A percentile compares a stretch with the other conserved stretches of the same genome.
Conservation (phyloP, 805 yeast genomes). For the Dipodascopsis tothii region DNA sequence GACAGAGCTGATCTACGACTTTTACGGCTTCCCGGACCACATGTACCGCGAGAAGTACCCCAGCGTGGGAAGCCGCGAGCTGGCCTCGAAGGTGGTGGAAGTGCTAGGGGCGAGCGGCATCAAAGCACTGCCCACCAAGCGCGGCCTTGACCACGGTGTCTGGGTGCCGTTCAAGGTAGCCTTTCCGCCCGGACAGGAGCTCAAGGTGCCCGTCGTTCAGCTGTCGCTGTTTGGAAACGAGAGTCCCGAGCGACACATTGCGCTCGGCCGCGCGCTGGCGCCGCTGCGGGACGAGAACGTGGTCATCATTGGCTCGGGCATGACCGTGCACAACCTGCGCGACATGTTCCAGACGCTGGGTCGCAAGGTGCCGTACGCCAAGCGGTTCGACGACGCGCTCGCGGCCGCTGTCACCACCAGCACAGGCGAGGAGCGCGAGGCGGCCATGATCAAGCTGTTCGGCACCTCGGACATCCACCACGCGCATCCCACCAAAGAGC, state of each 20-base stretch:
- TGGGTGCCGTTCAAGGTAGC: constrained; percentile 73
- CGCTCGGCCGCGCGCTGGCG: constrained; percentile 50
- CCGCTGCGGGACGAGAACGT: constrained; percentile 40
- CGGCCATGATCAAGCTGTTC: constrained; percentile 35
- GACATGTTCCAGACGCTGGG: constrained; percentile 38
- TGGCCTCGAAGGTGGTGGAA: constrained; percentile 42
- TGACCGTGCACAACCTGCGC: constrained; percentile 68
- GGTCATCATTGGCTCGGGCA: constrained; percentile 59
- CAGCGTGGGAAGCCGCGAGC: constrained; percentile 36
- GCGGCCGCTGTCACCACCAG: constrained; percentile 33
- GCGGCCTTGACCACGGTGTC: constrained; percentile 77
- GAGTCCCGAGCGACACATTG: constrained; percentile 38
- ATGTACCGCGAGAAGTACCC: constrained; percentile 60
- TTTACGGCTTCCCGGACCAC: constrained; percentile 60
- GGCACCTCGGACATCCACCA: constrained; percentile 30
- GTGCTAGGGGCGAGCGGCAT: constrained; percentile 41
- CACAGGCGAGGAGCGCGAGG: constrained; percentile 32
- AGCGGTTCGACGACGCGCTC: constrained; percentile 45
- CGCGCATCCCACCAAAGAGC: constrained; percentile 76
- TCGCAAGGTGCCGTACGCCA: constrained; percentile 41
- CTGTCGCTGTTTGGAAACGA: constrained; percentile 33
- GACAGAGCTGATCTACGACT: constrained; percentile 62
- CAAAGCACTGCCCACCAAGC: constrained; percentile 35
- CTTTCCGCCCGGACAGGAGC: constrained; percentile 39
- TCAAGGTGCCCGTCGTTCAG: constrained; percentile 38